These are phyloP conservation scores for Byssochlamys sp. DNA, from an alignment of 2,329 filamentous ascomycete species.

Conservation along the genomic window DNA sequence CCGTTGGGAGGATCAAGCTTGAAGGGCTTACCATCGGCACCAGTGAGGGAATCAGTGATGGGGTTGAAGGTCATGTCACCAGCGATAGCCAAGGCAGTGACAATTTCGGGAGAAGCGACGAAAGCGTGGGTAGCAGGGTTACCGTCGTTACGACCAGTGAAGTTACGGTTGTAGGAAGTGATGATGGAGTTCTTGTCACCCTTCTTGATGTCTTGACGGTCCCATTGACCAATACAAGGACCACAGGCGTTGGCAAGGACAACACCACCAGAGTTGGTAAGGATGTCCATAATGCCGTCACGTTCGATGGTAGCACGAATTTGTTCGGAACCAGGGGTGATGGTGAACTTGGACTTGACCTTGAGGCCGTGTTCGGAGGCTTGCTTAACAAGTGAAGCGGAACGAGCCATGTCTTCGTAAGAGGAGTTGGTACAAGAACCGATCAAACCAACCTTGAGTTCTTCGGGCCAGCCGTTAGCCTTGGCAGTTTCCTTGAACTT, in stretches of 20 bases:
- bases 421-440: conserved; percentile 95
- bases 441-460: conserved; percentile 92
- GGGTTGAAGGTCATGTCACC: conserved; percentile 90
- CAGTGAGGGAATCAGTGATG: conserved; percentile 80
- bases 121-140: conserved; percentile 93
- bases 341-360: conserved; percentile 83
- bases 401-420: conserved; percentile 85
- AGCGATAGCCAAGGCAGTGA: conserved; percentile 75
- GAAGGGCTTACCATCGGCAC: conserved; percentile 94
- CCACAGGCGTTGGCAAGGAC: conserved; percentile 93
- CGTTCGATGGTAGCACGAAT: conserved; percentile 86
- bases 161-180: conserved; percentile 99
- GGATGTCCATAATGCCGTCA: conserved; percentile 87
- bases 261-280: conserved; percentile 86
- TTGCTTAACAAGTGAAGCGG: conserved; percentile 80
- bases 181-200: conserved; percentile 92
- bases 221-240: conserved; percentile 91
- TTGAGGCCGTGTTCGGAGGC: conserved; percentile 87
- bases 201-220: conserved; percentile 86
- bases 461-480: conserved; percentile 89
- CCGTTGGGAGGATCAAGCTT: conserved; percentile 70
- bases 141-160: conserved; percentile 92
- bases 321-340: conserved; percentile 94
- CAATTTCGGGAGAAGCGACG: conserved; percentile 80
- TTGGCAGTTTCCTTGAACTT: conserved; percentile 93